Conservation (phyloP, 441 rosid genomes). For the Eugenia klotzschiana region DNA sequence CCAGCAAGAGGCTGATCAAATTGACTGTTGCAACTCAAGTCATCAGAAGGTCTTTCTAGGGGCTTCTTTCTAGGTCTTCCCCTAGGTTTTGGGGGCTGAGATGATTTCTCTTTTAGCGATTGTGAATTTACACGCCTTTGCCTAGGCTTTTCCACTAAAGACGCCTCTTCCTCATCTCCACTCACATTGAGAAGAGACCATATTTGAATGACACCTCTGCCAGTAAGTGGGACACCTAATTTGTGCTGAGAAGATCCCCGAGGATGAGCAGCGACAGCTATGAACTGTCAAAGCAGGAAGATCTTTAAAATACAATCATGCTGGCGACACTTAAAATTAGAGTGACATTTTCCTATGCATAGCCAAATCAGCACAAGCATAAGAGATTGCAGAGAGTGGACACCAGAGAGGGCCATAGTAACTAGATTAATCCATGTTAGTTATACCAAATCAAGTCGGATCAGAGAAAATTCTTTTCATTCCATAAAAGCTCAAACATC, state of each 20-base stretch:
- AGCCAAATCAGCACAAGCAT: not conserved
- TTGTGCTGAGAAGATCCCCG: conserved; percentile 69
- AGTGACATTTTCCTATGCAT: not conserved
- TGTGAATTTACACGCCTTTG: conserved; percentile 6
- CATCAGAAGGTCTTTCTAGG: conserved; percentile 14
- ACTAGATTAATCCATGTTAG: not conserved
- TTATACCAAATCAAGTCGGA: not conserved
- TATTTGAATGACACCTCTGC: conserved; percentile 84
- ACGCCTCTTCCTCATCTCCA: conserved; percentile 14
- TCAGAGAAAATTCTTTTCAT: not conserved
- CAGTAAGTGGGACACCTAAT: conserved; percentile 57
- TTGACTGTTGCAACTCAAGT: conserved; percentile 15
- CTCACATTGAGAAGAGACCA: conserved; percentile 55
- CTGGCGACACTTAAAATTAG: not conserved
- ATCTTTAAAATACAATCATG: not conserved
- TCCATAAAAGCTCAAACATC: not conserved
- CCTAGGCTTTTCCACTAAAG: conserved; percentile 17
- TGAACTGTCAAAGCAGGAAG: conserved; percentile 34
- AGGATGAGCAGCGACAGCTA: conserved; percentile 88
- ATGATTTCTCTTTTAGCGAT: conserved; percentile 7
- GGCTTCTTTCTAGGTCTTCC: conserved; percentile 39
- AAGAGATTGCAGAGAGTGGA: not conserved
- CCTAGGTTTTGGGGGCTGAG: conserved; percentile 10
- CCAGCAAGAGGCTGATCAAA: conserved; percentile 26
- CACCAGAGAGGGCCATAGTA: not conserved